phyloP scores from a whole-genome alignment of 805 yeast genomes.

The Alloascoidea hylecoeti region DNA sequence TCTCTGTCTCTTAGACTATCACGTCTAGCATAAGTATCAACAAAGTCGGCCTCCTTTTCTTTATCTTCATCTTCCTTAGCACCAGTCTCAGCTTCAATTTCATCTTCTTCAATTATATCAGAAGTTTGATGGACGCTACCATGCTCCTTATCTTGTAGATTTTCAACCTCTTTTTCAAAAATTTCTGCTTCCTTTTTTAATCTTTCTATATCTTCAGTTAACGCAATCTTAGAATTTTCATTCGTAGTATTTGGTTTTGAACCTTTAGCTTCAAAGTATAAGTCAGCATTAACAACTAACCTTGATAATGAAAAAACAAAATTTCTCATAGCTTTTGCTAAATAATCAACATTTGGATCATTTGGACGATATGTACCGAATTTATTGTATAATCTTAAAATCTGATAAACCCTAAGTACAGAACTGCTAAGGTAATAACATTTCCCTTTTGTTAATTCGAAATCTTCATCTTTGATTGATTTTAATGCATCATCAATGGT shows the following conservation, averaged over 20 bases:
- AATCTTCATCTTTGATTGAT: too few relatives aligned
- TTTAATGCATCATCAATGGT: neutral
- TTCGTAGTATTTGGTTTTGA: neutral
- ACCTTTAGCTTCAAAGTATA: neutral
- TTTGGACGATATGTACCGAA: neutral
- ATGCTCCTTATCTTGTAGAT: too few relatives aligned
- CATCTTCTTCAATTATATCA: too few relatives aligned
- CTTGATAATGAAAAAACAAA: neutral
- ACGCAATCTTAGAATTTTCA: neutral
- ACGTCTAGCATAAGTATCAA: neutral
- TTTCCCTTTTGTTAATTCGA: too few relatives aligned
- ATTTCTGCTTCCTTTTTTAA: neutral
- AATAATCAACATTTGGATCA: neutral
- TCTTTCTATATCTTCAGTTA: neutral
- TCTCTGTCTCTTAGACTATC: neutral
- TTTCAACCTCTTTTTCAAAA: neutral
- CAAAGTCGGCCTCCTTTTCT: neutral
- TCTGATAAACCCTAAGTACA: neutral
- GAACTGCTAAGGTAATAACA: too few relatives aligned
- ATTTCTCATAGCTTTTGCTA: neutral
- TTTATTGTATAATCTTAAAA: neutral
- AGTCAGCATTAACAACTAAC: neutral
- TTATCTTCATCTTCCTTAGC: neutral
- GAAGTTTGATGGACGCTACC: too few relatives aligned
- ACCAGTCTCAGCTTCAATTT: neutral